Conservation (phyloP, 83 land plant species). For the Thuja plicata region DNA sequence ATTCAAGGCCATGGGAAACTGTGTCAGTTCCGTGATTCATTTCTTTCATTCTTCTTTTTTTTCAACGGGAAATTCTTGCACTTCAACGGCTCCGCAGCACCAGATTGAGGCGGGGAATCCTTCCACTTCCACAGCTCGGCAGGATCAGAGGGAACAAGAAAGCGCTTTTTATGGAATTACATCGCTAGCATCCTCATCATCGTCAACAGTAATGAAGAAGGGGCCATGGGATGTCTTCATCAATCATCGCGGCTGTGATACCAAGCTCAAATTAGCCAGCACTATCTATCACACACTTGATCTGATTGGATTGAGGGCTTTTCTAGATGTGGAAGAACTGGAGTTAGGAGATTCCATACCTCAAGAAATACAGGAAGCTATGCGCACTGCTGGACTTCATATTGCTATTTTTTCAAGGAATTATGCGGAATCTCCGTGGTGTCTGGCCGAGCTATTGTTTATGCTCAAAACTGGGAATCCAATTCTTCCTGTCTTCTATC, state of each 20-base stretch:
- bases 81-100: background rate
- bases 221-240: background rate
- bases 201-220: background rate
- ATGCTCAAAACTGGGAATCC: background rate
- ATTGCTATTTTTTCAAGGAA: background rate
- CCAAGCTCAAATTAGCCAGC: background rate
- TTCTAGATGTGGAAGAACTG: background rate
- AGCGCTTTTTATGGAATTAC: background rate
- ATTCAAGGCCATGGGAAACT: too few species aligned
- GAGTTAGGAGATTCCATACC: background rate
- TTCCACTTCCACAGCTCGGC: too few species aligned
- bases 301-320: background rate
- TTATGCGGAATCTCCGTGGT: background rate
- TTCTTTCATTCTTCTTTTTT: too few species aligned
- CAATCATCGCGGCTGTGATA: background rate
- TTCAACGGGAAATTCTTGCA: too few species aligned
- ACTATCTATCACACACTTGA: background rate
- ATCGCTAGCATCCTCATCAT: background rate
- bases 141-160: background rate
- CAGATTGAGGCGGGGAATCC: background rate
- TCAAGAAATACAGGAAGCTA: background rate
- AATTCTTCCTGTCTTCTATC: background rate
- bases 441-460: background rate
- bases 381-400: background rate
- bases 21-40: too few species aligned